Conservation (phyloP, 2,329 filamentous ascomycete species). For the Thermothelomyces thermophilus region DNA sequence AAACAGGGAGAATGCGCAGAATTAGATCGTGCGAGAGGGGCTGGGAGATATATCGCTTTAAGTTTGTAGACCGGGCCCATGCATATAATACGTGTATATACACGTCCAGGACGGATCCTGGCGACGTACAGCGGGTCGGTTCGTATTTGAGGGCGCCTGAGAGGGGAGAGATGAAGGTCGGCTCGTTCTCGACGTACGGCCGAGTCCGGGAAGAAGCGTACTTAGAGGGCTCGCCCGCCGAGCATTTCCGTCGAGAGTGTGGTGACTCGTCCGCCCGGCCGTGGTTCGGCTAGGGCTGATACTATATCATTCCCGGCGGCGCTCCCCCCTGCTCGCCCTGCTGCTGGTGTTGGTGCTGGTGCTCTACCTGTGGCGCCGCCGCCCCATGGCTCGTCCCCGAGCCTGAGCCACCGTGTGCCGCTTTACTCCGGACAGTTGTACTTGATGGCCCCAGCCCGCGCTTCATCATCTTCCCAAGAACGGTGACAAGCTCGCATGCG, state of each 20-base stretch:
- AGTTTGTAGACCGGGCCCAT: no score
- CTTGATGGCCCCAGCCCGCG: constrained; percentile 47
- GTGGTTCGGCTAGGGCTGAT: neutral
- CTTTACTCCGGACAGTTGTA: constrained; percentile 31
- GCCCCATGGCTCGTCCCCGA: constrained; percentile 25
- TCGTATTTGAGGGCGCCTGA: no score
- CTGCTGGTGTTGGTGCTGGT: constrained; percentile 5
- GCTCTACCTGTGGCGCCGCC: constrained; percentile 17
- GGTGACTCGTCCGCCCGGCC: no score
- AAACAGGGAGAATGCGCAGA: neutral
- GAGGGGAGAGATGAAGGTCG: neutral
- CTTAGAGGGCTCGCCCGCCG: no score
- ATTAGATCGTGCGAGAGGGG: neutral
- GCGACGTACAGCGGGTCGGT: no score
- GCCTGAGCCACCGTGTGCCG: constrained; percentile 26
- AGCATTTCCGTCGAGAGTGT: no score
- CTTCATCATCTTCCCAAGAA: constrained; percentile 84
- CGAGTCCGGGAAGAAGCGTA: no score
- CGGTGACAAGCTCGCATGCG: constrained; percentile 78
- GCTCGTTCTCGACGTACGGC: neutral
- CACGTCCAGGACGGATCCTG: no score
- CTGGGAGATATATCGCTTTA: neutral
- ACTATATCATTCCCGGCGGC: constrained; percentile 24
- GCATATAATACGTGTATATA: no score
- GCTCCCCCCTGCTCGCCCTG: constrained; percentile 6